These are phyloP conservation scores for Paramecium biaurelia DNA, from an alignment of 73 alveolate species.

Conservation along the genomic window DNA sequence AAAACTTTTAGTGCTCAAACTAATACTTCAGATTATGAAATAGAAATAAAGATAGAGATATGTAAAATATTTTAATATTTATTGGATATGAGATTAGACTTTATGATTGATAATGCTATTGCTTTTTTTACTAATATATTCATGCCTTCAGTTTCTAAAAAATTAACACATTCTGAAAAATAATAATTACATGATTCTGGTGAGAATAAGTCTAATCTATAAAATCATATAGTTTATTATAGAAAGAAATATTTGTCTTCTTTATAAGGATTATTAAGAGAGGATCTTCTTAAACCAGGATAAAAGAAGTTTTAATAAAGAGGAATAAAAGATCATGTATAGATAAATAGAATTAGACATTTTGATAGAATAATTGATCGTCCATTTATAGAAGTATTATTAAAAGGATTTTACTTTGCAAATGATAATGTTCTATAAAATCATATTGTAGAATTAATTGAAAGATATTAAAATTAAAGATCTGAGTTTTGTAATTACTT, in stretches of 20 bases:
- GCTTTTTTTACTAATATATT: background rate
- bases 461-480: background rate
- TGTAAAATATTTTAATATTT: slow-evolving; percentile 26
- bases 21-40: slow-evolving; percentile 12
- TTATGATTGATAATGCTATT: slow-evolving; percentile 26
- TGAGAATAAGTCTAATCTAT: background rate
- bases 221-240: background rate
- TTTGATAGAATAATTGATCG: slow-evolving; percentile 8
- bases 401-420: slow-evolving; percentile 3
- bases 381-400: slow-evolving; percentile 17
- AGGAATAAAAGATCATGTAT: background rate
- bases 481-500: background rate
- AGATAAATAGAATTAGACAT: background rate
- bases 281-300: slow-evolving; percentile 29
- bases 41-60: slow-evolving; percentile 35
- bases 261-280: background rate
- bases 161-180: background rate
- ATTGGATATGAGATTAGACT: slow-evolving; percentile 24
- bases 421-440: background rate
- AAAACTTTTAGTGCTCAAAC: slow-evolving; percentile 5
- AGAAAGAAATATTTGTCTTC: background rate
- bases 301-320: background rate
- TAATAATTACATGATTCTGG: background rate
- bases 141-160: background rate
- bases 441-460: slow-evolving; percentile 5